Conservation (phyloP, 768 basidiomycete genomes). For the Pleurotus eryngii region DNA sequence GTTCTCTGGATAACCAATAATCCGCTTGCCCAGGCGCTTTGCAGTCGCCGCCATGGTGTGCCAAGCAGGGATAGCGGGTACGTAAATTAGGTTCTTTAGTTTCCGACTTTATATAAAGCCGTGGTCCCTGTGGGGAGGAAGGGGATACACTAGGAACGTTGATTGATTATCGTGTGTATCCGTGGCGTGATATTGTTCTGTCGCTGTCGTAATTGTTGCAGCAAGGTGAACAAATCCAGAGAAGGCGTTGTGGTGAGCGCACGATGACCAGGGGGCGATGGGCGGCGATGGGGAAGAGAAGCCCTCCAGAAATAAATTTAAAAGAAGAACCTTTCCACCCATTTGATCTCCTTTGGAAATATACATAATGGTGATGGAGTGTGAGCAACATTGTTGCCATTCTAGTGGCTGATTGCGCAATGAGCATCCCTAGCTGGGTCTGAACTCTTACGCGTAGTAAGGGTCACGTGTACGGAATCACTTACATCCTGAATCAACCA, state of each 20-base stretch:
- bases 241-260: no score
- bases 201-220: not conserved
- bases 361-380: not conserved
- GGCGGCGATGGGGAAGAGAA: no score
- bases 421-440: not conserved
- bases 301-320: no score
- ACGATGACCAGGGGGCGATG: no score
- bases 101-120: not conserved
- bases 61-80: not conserved
- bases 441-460: not conserved
- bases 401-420: slow-evolving; percentile 1
- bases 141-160: not conserved
- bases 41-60: slow-evolving; percentile 20
- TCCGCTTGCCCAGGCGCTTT: slow-evolving; percentile 51
- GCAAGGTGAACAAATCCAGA: not conserved
- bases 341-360: not conserved
- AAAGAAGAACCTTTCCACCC: no score
- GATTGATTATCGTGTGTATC: not conserved
- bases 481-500: no score
- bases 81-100: not conserved
- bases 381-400: slow-evolving; percentile 8
- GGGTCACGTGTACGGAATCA: no score
- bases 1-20: slow-evolving; percentile 60
- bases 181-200: not conserved
- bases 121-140: not conserved